Evolutionary conservation across 148 eudicot genomes (phyloP).

Genomic region (Vaccinium corymbosum): DNA sequence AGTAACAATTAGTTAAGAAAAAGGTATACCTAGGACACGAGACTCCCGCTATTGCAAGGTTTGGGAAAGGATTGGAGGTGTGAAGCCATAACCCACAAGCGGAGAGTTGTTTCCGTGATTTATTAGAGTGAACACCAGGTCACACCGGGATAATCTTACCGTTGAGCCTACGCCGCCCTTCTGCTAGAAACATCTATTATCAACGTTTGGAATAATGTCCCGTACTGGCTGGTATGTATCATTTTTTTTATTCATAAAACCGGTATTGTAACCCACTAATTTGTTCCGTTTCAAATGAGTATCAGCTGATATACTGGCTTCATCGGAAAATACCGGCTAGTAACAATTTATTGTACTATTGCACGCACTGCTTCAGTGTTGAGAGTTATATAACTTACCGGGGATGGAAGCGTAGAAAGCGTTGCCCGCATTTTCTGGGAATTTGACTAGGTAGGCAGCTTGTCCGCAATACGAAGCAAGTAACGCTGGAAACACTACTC

Average conservation of each 20-base stretch:
- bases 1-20: neutral
- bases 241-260: too few species aligned
- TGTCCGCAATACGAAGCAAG: slow-evolving; percentile 67
- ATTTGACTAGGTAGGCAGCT: slow-evolving; percentile 63
- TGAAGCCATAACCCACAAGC: neutral
- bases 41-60: neutral
- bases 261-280: neutral
- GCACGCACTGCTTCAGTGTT: neutral
- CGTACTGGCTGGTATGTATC: too few species aligned
- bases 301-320: neutral
- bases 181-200: too few species aligned
- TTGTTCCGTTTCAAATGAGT: neutral
- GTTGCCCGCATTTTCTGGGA: slow-evolving; percentile 37
- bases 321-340: neutral
- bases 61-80: neutral
- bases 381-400: slow-evolving; percentile 17
- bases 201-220: too few species aligned
- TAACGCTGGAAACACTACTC: slow-evolving; percentile 39
- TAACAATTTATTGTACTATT: neutral
- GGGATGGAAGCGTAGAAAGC: slow-evolving; percentile 48
- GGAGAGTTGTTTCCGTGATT: neutral
- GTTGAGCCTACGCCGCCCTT: too few species aligned
- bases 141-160: too few species aligned
- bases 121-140: too few species aligned
- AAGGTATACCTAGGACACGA: neutral